A percentile compares a stretch with the other conserved stretches of the same genome.
Conservation (phyloP, 345 rosid genomes). For the Acer negundo region DNA sequence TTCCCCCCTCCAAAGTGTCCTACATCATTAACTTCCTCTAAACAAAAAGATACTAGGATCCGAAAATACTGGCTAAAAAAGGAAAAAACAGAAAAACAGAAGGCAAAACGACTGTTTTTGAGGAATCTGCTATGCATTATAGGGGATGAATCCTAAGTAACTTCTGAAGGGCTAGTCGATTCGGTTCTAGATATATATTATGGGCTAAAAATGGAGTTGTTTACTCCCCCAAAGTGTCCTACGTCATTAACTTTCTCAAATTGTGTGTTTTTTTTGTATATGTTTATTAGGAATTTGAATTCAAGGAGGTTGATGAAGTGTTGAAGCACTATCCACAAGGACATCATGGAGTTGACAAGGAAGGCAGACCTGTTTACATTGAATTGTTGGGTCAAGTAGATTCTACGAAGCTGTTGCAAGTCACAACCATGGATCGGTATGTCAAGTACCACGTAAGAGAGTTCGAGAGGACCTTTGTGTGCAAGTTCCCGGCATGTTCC, state of each 20-base stretch:
- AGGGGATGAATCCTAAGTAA: no score
- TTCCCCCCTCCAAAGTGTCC: no score
- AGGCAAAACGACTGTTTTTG: no score
- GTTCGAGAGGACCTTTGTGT: conserved; percentile 76
- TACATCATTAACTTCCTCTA: neutral
- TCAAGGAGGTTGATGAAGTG: conserved; percentile 70
- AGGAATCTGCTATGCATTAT: no score
- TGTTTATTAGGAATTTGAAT: conserved; percentile 65
- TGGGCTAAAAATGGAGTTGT: no score
- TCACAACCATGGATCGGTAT: conserved; percentile 75
- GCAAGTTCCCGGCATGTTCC: conserved; percentile 81
- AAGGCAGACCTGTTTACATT: conserved; percentile 79
- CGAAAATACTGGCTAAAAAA: no score
- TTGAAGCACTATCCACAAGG: conserved; percentile 86
- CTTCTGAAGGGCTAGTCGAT: no score
- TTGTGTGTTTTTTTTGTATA: neutral
- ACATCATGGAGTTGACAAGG: conserved; percentile 92
- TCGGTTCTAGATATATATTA: no score
- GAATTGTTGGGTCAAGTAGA: conserved; percentile 86
- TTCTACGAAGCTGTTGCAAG: conserved; percentile 77
- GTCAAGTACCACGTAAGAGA: conserved; percentile 83
- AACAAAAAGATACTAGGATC: no score
- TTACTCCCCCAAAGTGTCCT: no score
- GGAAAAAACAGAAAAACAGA: no score
- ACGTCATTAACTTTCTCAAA: neutral